Evolutionary conservation across 352 stramenopile species (phyloP), one percentile per base, ranked within the genome.

Genomic region (Pythium plurisporium): DNA sequence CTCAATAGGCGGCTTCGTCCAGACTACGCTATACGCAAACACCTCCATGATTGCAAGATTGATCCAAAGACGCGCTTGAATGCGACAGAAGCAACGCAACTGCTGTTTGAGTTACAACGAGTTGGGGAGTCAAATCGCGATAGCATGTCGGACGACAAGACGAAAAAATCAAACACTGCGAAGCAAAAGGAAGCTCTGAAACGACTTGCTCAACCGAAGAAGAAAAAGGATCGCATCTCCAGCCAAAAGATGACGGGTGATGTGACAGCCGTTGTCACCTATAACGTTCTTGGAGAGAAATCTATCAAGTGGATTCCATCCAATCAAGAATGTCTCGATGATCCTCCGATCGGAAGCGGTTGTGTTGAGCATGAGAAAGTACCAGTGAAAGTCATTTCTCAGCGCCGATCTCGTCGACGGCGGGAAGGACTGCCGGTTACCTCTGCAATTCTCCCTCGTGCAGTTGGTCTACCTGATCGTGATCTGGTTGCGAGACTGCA

Each of bases 251-350:
- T 49, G 2, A 46, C 69, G 42, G 25, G 33, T 8, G 53, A 58
- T 31, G 69, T 62, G 11, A 74, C 77, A 27, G 49, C 76, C 8
- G 64, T 88, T 23, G 69, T 90, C 6, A 71, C 72, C 0, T 90
- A 86, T 53, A 90, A 88, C 44, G 66, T 79, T 17, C 65, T 90
- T 5, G 80, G 80, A 5, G 80, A 90, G 45, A 88, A 87, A 34
- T 72, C 61, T 8, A 69, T 88, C 54, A 73, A 67, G 20, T 90
- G 77, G 77, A 64, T 80, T 14, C 34, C 19, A 29, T 19, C 46
- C 2, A 41, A 59, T 17, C 56, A 59, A 40, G 31, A 69, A 10
- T 0, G 3, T 9, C 8, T 11, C 11, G 25, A 26, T 15, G 42
- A 4, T 23, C 5, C 40, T 5, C 3, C 8, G 6, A 30, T 25